Evolutionary conservation across 2,329 filamentous ascomycete species (phyloP).

Genomic region (Colletotrichum lindemuthianum): DNA sequence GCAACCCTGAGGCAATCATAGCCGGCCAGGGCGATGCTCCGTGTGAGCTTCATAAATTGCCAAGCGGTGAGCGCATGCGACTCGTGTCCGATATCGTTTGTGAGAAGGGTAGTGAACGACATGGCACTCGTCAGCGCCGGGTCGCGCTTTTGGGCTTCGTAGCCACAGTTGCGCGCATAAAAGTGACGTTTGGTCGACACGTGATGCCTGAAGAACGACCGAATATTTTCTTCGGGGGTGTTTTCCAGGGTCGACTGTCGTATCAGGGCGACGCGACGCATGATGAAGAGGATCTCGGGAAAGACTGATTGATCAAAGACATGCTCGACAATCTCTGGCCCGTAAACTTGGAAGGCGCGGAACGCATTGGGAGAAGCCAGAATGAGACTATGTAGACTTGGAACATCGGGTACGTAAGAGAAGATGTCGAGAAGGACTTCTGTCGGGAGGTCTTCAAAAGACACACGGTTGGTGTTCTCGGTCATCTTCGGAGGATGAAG

Average conservation of each 20-base stretch:
- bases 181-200: background rate
- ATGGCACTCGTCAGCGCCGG: background rate
- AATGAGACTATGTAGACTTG: background rate
- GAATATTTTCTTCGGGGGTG: background rate
- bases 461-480: background rate
- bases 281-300: background rate
- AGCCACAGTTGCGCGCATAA: background rate
- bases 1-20: too few relatives aligned
- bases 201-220: background rate
- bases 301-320: background rate
- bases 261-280: background rate
- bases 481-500: background rate
- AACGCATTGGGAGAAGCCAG: background rate
- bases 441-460: background rate
- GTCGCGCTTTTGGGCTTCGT: background rate
- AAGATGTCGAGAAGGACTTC: background rate
- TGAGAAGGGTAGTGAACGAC: background rate
- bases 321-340: background rate
- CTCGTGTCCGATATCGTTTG: too few relatives aligned
- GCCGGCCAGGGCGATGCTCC: too few relatives aligned
- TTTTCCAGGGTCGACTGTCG: background rate
- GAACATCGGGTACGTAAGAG: background rate
- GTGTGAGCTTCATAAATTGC: too few relatives aligned
- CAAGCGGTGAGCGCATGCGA: too few relatives aligned
- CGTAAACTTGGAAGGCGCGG: background rate